Evolutionary conservation across 306 rosid genomes (phyloP).

Genomic region (Vigna mungo): DNA sequence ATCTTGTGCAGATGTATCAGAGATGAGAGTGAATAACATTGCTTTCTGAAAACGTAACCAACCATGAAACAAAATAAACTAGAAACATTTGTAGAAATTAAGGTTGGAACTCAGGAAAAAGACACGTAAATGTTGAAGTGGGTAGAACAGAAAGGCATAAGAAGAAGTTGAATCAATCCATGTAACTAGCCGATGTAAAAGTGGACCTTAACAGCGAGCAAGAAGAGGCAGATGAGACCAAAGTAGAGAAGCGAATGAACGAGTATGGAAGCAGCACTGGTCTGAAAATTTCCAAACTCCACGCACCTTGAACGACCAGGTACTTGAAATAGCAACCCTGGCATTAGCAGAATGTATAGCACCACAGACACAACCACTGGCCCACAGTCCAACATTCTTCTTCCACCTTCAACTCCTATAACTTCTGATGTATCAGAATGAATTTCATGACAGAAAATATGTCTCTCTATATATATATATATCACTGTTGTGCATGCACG

Average conservation of each 20-base stretch:
- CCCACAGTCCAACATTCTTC: conserved; percentile 79
- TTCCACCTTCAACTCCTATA: neutral
- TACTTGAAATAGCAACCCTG: conserved; percentile 79
- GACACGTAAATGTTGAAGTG: neutral
- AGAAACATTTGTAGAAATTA: too few species aligned
- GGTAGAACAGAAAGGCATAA: neutral
- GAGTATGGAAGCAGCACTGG: conserved; percentile 80
- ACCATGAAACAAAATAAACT: too few species aligned
- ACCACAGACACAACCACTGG: conserved; percentile 79
- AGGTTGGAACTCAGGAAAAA: too few species aligned
- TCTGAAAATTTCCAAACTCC: conserved; percentile 85
- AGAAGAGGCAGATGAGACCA: conserved; percentile 68
- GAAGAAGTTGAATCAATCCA: neutral
- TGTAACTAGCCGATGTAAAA: conserved; percentile 57
- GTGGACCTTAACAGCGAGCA: conserved; percentile 75
- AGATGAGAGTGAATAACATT: too few species aligned
- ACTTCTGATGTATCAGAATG: neutral
- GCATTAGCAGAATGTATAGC: conserved; percentile 74
- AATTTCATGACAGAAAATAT: neutral
- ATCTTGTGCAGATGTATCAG: too few species aligned
- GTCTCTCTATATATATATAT: neutral
- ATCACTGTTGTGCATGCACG: conserved; percentile 40
- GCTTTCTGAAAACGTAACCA: too few species aligned
- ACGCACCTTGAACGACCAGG: conserved; percentile 75
- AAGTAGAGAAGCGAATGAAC: conserved; percentile 86